A percentile compares a stretch with the other conserved stretches of the same genome.
Evolutionary conservation across 192 early-diverging fungal genomes (phyloP).

Genomic region (Spizellomyces sp.): DNA sequence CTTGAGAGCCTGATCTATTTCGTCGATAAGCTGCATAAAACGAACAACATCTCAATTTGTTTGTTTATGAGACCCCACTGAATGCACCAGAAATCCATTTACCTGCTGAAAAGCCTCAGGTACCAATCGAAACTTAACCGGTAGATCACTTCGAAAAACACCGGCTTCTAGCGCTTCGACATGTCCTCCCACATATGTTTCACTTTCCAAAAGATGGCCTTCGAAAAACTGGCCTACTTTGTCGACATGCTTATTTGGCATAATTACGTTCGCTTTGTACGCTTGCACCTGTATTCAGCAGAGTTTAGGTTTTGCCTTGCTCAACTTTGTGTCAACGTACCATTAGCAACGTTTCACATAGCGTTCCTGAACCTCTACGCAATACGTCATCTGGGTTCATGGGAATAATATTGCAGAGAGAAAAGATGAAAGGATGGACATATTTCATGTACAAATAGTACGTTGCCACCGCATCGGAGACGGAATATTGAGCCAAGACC

Average conservation of each 20-base stretch:
- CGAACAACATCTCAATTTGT: background rate
- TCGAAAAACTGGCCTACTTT: conserved; percentile 78
- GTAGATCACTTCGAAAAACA: conserved; percentile 92
- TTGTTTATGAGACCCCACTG: background rate
- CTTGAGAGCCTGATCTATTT: conserved; percentile 85
- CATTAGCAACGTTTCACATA: conserved; percentile 97
- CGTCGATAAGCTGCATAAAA: conserved; percentile 72
- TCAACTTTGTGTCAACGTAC: conserved; percentile 43
- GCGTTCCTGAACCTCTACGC: conserved; percentile 92
- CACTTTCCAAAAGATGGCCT: conserved; percentile 86
- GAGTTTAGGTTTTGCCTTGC: background rate
- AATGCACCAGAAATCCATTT: background rate
- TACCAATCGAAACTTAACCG: conserved; percentile 79
- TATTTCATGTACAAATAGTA: conserved; percentile 99
- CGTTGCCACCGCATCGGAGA: conserved; percentile 98
- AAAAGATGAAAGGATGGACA: conserved; percentile 98
- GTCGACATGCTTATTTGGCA: conserved; percentile 96
- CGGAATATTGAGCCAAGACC: conserved; percentile 94
- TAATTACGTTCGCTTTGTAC: conserved; percentile 82
- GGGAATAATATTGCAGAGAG: conserved; percentile 99
- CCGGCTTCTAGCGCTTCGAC: conserved; percentile 99
- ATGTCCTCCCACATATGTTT: conserved; percentile 98
- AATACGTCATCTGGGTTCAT: conserved; percentile 96
- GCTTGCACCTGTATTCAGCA: conserved; percentile 73
- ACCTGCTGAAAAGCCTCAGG: conserved; percentile 75